Evolutionary conservation across 2,329 filamentous ascomycete species (phyloP), one percentile per base, ranked within the genome.

Genomic region (Alternaria arbusti): DNA sequence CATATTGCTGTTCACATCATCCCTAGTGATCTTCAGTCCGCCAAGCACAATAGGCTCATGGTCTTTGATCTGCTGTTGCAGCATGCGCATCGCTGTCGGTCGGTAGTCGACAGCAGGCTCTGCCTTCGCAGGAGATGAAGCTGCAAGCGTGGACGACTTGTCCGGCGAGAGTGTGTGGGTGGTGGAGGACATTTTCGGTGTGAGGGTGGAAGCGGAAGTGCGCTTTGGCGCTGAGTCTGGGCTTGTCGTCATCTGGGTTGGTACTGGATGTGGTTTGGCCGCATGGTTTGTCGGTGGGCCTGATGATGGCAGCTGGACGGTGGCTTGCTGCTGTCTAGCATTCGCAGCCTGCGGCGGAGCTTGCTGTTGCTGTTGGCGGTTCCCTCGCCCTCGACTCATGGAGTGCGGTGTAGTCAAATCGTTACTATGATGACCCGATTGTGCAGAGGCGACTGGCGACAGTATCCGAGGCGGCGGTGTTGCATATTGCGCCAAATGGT

Each of bases 301-400:
- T 23, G 22, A 46, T 15, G 11, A 2, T 5, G 13, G 44, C 17
- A 25, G 44, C 22, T 46, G 44, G 13, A 22, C 12, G 0, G 1
- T 11, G 3, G 44, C 11, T 22, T 46, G 43, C 32, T 40, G 32
- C 0, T 10, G 15, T 1, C 1, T n/a, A 0, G 8, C 15, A 10
- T n/a, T n/a, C 5, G 1, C 2, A 40, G 2, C 2, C 15, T 5
- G 32, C 32, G 0, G 0, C 15, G 32, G 7, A 40, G 15, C 15
- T 40, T 40, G 32, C 32, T 40, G 32, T 40, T 40, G 8, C 32
- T 3, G 32, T 40, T 0, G 8, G 2, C 32, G 32, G 4, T 40
- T 2, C 32, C 6, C 15, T 40, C 0, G 36, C 15, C 2, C 0
- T 40, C 36, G 36, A 40, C 2, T 1, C 6, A 5, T 15, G 12